Evolutionary conservation across 176 grass and related monocot species (phyloP), one percentile per base, ranked within the genome.

Genomic region (Dendrocalamus sinicus): DNA sequence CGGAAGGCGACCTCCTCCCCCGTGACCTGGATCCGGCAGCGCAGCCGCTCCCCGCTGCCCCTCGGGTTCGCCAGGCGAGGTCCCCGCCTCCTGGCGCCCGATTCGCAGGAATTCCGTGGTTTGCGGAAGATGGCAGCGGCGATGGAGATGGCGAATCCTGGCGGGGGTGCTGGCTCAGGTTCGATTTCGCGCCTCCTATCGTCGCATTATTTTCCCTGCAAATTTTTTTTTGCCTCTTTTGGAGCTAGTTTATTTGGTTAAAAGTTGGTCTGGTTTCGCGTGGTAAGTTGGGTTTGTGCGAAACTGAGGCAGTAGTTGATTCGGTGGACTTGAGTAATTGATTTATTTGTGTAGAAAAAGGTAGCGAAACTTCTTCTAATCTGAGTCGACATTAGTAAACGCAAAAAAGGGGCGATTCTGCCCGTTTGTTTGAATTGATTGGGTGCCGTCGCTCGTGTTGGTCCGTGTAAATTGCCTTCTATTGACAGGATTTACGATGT

Each of bases 281-380:
- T 85, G 74, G 12, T 61, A 19, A 80, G 17, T 74, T 79, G 7
- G 40, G 60, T 14, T 12, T n/a, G 23, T 37, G 47, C 9, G 10
- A 22, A 47, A 50, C 26, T 40, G 39, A 41, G 60, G 6, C 15
- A 19, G 52, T 15, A 76, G 70, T 55, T 75, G 12, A 44, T 70
- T 62, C 3, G 12, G 81, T 91, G 76, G 75, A 88, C 85, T 88
- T 43, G 7, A 7, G 1, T 70, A 58, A 81, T 88, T 88, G 89
- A 88, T 76, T 77, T 39, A 5, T 7, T 14, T 54, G 30, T 81
- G 70, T 53, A 14, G 7, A 68, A 83, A 55, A 80, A 80, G 8
- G 41, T 52, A 20, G 53, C 12, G 7, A 12, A 54, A 4, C 52
- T 61, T 75, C 59, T n/a, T 37, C 19, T 35, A 75, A 35, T 69